Evolutionary conservation across 2,329 filamentous ascomycete genomes (phyloP), one percentile per base, ranked within the genome.

Genomic region (Ceratocystis destructans): DNA sequence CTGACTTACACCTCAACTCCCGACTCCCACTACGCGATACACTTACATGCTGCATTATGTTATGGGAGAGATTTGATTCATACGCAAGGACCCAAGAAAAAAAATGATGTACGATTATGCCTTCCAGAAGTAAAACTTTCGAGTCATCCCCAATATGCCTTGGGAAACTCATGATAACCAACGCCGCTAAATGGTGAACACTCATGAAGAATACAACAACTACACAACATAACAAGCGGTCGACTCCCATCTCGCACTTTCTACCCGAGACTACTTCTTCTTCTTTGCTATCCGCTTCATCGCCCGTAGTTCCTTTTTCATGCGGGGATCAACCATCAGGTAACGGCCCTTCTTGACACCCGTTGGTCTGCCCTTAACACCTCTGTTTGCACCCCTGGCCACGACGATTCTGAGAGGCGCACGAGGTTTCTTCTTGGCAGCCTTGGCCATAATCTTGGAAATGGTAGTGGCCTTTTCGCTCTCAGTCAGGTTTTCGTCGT

Each of bases 271-370:
- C 70, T 76, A 75, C 74, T 84, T 83, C 79, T 83, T 87, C 78
- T 86, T 89, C 80, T 95, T 91, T 31, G 78, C 74, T 68, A 82
- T 73, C 72, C 92, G 83, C 84, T 96, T 96, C 76, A 93, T 82
- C 1, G 88, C 91, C 74, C 91, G 80, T 65, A 94, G 82, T 79
- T 97, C 94, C 86, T 96, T 97, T 85, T 96, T 96, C 85, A 96
- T 85, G 71, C 94, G 83, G 15, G 89, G 80, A 77, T 97, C 93
- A 65, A 99, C 93, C 81, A 99, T 96, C 81, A 96, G 96, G 76
- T 99, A 99, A 71, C 90, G 87, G 46, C 93, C 93, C 83, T 96
- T 96, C 67, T 68, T 66, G 28, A 96, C 90, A 68, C 93, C 94
- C 75, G 85, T 88, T 2, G 94, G 94, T 71, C 93, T 82, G 22